Evolutionary conservation across 164 flowering plant species (phyloP).

Genomic region (Warburgia ugandensis): DNA sequence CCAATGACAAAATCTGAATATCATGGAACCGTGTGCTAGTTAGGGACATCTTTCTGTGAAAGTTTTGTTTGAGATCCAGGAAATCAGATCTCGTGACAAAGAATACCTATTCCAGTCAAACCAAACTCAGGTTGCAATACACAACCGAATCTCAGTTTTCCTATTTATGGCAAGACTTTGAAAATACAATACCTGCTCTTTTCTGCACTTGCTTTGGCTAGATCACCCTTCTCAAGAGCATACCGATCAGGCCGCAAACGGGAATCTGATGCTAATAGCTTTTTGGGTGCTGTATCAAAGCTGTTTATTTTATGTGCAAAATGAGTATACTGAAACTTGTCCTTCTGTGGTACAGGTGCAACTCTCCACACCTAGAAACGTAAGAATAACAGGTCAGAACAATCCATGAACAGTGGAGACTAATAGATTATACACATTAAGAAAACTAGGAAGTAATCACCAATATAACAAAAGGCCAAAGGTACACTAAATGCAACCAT

Average conservation of each 20-base stretch:
- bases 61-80: too few relatives aligned
- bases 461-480: slow-evolving; percentile 1
- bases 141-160: too few relatives aligned
- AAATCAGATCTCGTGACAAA: too few relatives aligned
- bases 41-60: too few relatives aligned
- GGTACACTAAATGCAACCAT: too few relatives aligned
- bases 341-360: slow-evolving; percentile 57
- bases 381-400: not conserved
- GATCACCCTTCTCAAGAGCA: slow-evolving; percentile 77
- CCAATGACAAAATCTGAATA: too few relatives aligned
- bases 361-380: slow-evolving; percentile 57
- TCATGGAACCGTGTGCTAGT: too few relatives aligned
- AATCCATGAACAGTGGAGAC: not conserved
- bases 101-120: too few relatives aligned
- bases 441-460: not conserved
- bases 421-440: not conserved
- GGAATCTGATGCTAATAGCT: slow-evolving; percentile 79
- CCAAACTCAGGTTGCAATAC: too few relatives aligned
- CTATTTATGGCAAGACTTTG: not conserved
- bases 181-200: slow-evolving; percentile 54
- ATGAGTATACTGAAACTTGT: slow-evolving; percentile 70
- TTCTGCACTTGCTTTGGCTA: slow-evolving; percentile 67
- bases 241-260: slow-evolving; percentile 81
- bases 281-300: slow-evolving; percentile 80
- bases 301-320: slow-evolving; percentile 85